phyloP scores from a whole-genome alignment of 176 grass and related monocot genomes.

The Ampelocalamus luodianensis region DNA sequence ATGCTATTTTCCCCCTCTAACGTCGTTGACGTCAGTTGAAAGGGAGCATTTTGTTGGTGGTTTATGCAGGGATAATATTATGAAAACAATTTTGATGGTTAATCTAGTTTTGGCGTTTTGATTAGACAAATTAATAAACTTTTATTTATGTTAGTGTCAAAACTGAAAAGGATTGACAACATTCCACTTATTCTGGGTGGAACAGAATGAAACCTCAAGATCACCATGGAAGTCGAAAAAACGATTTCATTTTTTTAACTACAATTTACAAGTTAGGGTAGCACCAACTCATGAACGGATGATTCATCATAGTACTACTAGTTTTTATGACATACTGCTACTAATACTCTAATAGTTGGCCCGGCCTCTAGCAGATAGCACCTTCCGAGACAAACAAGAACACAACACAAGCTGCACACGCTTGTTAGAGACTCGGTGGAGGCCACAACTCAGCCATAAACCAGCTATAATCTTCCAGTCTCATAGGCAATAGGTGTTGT shows the following conservation, averaged over 20 bases:
- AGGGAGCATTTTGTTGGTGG: background rate
- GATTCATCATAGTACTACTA: background rate
- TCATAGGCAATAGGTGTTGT: background rate
- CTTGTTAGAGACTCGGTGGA: too few relatives aligned
- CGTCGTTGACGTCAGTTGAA: background rate
- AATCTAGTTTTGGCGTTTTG: background rate
- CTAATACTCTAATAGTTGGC: background rate
- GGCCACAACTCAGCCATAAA: too few relatives aligned
- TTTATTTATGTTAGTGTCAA: background rate
- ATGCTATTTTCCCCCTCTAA: background rate
- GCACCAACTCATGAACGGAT: background rate
- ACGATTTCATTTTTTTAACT: background rate
- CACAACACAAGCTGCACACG: background rate
- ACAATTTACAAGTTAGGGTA: background rate
- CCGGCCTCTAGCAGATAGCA: background rate
- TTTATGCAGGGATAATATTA: background rate
- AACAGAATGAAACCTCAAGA: background rate
- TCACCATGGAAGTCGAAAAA: background rate
- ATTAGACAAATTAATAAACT: too few relatives aligned
- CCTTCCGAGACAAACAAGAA: background rate
- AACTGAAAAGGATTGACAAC: background rate
- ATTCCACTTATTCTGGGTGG: background rate
- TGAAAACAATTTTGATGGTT: background rate
- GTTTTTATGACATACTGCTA: background rate
- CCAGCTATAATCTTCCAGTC: background rate